Evolutionary conservation across 2,329 filamentous ascomycete species (phyloP).

Genomic region (Endoconidiophora laricicola): DNA sequence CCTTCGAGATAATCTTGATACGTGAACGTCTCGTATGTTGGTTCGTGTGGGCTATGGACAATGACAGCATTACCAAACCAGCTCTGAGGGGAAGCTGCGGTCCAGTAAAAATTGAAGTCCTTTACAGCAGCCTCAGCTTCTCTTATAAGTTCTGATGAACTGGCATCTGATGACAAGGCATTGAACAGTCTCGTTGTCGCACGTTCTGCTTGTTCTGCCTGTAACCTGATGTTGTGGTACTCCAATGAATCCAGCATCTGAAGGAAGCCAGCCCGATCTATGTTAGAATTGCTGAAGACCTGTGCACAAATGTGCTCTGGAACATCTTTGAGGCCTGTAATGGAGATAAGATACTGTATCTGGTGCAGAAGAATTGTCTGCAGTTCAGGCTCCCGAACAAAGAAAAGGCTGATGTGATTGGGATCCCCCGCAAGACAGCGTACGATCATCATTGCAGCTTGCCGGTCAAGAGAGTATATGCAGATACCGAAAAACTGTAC

Average conservation of each 20-base stretch:
- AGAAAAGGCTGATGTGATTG: slow-evolving; percentile 3
- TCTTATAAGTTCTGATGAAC: not conserved
- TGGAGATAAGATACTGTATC: slow-evolving; percentile 13
- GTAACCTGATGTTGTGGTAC: slow-evolving; percentile 3
- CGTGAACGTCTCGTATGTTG: slow-evolving; percentile 3
- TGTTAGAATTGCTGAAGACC: not conserved
- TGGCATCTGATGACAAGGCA: not conserved
- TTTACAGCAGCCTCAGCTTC: slow-evolving; percentile 6
- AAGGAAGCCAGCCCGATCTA: slow-evolving; percentile 7
- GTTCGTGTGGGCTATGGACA: not conserved
- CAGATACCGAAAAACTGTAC: slow-evolving; percentile 26
- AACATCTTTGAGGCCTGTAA: slow-evolving; percentile 3
- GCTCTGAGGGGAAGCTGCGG: slow-evolving; percentile 11
- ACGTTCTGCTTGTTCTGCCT: slow-evolving; percentile 6
- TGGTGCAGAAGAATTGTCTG: slow-evolving; percentile 13
- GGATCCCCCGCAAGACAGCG: slow-evolving; percentile 7
- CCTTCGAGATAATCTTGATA: slow-evolving; percentile 9
- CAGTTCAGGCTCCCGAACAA: slow-evolving; percentile 2
- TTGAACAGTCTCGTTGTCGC: not conserved
- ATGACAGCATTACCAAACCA: slow-evolving; percentile 9
- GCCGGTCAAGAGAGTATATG: slow-evolving; percentile 23
- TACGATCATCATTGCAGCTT: slow-evolving; percentile 9
- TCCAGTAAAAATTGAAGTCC: slow-evolving; percentile 12
- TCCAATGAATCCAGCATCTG: slow-evolving; percentile 1
- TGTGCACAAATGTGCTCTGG: not conserved